Percentiles rank a stretch among this genome's conserved stretches.
Evolutionary conservation across 2,329 filamentous ascomycete species (phyloP).

Genomic region (Gliomastix tumulicola): DNA sequence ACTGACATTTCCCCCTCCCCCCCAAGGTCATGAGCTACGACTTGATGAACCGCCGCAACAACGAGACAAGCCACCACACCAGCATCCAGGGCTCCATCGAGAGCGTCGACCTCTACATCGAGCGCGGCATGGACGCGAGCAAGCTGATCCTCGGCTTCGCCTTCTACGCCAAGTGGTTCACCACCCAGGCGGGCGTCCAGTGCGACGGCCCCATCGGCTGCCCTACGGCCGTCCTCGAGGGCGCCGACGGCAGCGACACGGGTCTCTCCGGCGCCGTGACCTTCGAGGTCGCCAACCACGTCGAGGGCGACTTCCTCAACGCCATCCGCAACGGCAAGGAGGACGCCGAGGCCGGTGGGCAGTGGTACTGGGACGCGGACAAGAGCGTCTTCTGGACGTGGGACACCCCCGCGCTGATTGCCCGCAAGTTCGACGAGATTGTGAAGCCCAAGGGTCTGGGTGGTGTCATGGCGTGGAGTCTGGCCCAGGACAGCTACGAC

Average conservation of each 20-base stretch:
- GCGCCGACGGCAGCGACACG: slow-evolving; percentile 51
- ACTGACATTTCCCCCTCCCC: not conserved
- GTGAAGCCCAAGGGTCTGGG: slow-evolving; percentile 32
- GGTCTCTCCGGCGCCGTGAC: slow-evolving; percentile 36
- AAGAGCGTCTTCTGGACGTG: slow-evolving; percentile 46
- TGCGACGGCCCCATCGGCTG: slow-evolving; percentile 50
- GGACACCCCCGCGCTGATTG: slow-evolving; percentile 42
- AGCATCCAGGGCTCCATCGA: slow-evolving; percentile 47
- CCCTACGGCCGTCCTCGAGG: slow-evolving; percentile 50
- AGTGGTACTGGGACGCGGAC: slow-evolving; percentile 44
- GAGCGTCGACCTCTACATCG: slow-evolving; percentile 51
- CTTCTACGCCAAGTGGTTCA: slow-evolving; percentile 65
- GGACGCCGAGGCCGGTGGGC: slow-evolving; percentile 40
- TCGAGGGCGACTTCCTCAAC: slow-evolving; percentile 25
- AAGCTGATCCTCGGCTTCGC: slow-evolving; percentile 62
- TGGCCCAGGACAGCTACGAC: slow-evolving; percentile 39
- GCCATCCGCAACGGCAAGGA: slow-evolving; percentile 32
- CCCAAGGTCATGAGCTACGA: slow-evolving; percentile 62
- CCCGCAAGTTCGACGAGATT: slow-evolving; percentile 37
- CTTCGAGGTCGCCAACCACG: slow-evolving; percentile 26
- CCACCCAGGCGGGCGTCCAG: slow-evolving; percentile 35
- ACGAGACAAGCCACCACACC: slow-evolving; percentile 56
- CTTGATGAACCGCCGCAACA: slow-evolving; percentile 66
- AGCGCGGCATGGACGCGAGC: slow-evolving; percentile 42
- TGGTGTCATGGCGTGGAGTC: slow-evolving; percentile 46